Percentiles rank a stretch among this genome's conserved stretches.
Conservation (phyloP, 352 stramenopile genomes). For the Globisporangium abappressorium region DNA sequence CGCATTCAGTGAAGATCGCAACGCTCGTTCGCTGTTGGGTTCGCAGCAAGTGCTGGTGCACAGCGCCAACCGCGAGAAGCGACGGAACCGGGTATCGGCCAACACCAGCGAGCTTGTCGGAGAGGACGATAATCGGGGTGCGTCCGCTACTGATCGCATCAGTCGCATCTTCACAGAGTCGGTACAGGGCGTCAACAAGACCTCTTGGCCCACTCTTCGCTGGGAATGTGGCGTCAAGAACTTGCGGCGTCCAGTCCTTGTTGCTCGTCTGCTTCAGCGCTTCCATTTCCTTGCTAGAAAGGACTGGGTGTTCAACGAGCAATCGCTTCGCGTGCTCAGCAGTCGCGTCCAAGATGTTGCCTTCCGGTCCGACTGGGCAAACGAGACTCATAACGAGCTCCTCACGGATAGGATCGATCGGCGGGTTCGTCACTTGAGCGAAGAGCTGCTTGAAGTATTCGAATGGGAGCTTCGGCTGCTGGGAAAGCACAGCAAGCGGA, state of each 20-base stretch:
- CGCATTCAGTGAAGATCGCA: conserved; percentile 92
- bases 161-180: conserved; percentile 92
- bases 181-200: conserved; percentile 85
- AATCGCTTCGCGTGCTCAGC: conserved; percentile 73
- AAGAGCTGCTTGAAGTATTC: conserved; percentile 99
- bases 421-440: conserved; percentile 95
- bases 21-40: conserved; percentile 89
- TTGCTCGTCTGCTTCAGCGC: conserved; percentile 84
- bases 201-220: conserved; percentile 54
- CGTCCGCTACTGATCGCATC: conserved; percentile 86
- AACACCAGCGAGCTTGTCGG: conserved; percentile 87
- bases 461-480: conserved; percentile 92
- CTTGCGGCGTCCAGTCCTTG: conserved; percentile 49
- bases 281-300: conserved; percentile 92
- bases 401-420: conserved; percentile 97
- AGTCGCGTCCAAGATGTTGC: conserved; percentile 90
- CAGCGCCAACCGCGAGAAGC: conserved; percentile 91
- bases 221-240: conserved; percentile 67
- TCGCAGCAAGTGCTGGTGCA: conserved; percentile 95
- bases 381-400: conserved; percentile 97
- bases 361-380: conserved; percentile 94
- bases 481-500: conserved; percentile 91
- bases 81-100: conserved; percentile 92
- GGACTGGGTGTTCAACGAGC: conserved; percentile 93
- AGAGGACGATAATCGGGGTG: conserved; percentile 88